These are phyloP conservation scores for Coniferiporia weirii DNA, from an alignment of 1,284 basidiomycete genomes.

Conservation along the genomic window DNA sequence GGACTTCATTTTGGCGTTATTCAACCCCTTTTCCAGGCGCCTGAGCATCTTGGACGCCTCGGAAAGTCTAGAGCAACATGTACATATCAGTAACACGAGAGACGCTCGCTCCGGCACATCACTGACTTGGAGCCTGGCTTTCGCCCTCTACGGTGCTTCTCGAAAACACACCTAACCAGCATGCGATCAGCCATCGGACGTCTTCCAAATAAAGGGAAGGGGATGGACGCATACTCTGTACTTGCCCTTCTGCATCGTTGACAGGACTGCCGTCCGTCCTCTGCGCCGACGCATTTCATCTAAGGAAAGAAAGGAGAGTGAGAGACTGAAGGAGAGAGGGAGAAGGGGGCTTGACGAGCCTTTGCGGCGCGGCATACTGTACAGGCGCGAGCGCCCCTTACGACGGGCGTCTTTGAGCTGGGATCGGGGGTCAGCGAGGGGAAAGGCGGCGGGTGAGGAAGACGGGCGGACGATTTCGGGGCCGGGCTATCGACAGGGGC, in stretches of 20 bases:
- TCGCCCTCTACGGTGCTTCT: slow-evolving; percentile 78
- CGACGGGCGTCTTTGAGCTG: slow-evolving; percentile 60
- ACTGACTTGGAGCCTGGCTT: slow-evolving; percentile 84
- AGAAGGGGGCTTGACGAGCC: slow-evolving; percentile 35
- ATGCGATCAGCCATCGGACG: slow-evolving; percentile 20
- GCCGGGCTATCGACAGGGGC: slow-evolving; percentile 52
- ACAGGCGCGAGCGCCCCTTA: slow-evolving; percentile 71
- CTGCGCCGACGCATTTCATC: slow-evolving; percentile 87
- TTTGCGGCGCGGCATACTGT: slow-evolving; percentile 79
- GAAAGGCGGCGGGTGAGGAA: slow-evolving; percentile 62
- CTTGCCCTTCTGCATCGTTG: slow-evolving; percentile 76
- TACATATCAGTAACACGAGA: slow-evolving; percentile 14
- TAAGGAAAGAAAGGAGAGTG: slow-evolving; percentile 26
- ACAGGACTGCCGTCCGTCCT: slow-evolving; percentile 69
- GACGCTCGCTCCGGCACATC: slow-evolving; percentile 13
- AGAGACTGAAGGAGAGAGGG: slow-evolving; percentile 12
- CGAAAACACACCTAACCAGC: slow-evolving; percentile 62
- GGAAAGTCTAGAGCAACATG: slow-evolving; percentile 49
- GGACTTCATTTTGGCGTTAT: slow-evolving; percentile 67
- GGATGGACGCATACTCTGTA: slow-evolving; percentile 47
- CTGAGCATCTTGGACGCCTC: slow-evolving; percentile 84
- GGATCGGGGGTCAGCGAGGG: slow-evolving; percentile 54
- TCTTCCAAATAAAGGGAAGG: slow-evolving; percentile 2
- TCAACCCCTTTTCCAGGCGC: slow-evolving; percentile 75
- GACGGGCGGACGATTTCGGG: slow-evolving; percentile 62